Conservation (phyloP, 2,329 filamentous ascomycete genomes). For the Fusarium multiceps region DNA sequence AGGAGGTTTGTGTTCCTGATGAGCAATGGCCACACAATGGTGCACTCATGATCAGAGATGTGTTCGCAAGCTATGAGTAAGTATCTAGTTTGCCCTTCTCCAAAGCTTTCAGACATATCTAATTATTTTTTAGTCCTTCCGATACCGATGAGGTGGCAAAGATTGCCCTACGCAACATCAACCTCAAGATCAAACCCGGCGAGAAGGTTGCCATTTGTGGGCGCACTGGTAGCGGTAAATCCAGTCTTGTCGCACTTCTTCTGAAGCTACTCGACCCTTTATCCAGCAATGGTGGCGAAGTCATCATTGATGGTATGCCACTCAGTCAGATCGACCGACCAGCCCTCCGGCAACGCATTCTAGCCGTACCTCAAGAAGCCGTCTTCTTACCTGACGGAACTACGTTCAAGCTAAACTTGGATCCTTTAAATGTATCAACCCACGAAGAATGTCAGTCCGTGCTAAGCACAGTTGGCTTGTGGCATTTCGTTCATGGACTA, state of each 20-base stretch:
- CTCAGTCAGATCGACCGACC: slow-evolving; percentile 54
- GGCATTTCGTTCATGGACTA: slow-evolving; percentile 46
- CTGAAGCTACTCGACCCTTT: slow-evolving; percentile 57
- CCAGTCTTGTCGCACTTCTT: slow-evolving; percentile 55
- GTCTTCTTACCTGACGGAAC: slow-evolving; percentile 61
- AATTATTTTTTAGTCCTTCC: neutral
- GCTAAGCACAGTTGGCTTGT: slow-evolving; percentile 51
- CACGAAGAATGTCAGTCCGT: slow-evolving; percentile 49
- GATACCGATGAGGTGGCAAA: neutral
- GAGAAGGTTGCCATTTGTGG: slow-evolving; percentile 53
- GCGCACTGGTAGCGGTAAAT: slow-evolving; percentile 57
- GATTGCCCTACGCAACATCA: slow-evolving; percentile 45
- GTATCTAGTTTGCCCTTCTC: neutral
- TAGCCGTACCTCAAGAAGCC: slow-evolving; percentile 64
- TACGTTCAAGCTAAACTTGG: slow-evolving; percentile 56
- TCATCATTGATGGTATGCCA: slow-evolving; percentile 57
- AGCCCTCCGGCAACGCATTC: slow-evolving; percentile 59
- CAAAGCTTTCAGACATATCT: neutral
- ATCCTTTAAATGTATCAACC: slow-evolving; percentile 51
- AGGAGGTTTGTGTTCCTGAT: slow-evolving; percentile 30
- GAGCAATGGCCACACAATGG: slow-evolving; percentile 49
- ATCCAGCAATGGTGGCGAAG: slow-evolving; percentile 36
- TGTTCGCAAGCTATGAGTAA: slow-evolving; percentile 50
- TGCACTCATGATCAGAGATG: slow-evolving; percentile 44
- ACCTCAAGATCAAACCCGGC: slow-evolving; percentile 46